Evolutionary conservation across 805 yeast genomes (phyloP), one percentile per base, ranked within the genome.

Genomic region (Yarrowia deformans): DNA sequence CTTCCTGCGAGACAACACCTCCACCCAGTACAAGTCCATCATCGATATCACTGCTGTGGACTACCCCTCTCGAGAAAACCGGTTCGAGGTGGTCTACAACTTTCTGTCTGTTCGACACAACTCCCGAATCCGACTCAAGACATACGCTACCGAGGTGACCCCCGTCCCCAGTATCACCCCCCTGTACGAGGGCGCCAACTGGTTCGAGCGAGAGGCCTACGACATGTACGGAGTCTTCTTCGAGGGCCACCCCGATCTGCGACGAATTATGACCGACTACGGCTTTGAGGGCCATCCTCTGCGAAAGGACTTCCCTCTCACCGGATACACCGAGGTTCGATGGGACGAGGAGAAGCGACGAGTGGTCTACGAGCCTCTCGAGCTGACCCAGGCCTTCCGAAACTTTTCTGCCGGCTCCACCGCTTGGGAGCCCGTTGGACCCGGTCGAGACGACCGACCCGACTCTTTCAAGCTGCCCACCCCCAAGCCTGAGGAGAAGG

Each of bases 201-300:
- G 97, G 97, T 89, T 85, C 78, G 97, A 91, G 81, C 85, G 97
- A 78, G 97, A 91, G 79, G 87, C 95, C 14, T 91, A 90, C 78
- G 97, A 91, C 78, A 82, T 91, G 85, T 91, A 85, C 77, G 97
- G 97, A 52, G 86, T 91, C 70, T 90, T 90, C 80, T 91, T 91
- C 76, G 94, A 90, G 79, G 91, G 89, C 70, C 97, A 91, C 79
- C 97, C 97, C 7, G 97, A 91, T 79, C 83, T 91, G 77, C 87
- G 97, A 81, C 85, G 97, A 81, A 90, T 91, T 79, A 85, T 91
- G 87, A 91, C 97, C 69, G 97, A 91, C 80, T 91, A 91, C 79
- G 97, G 97, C 29, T 91, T 91, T 75, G 96, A 90, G 80, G 97
- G 97, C 68, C 95, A 91, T 77, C 97, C 97, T 14, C 84, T 91